These are phyloP conservation scores for Syzygium aqueum DNA, from an alignment of 345 rosid species.

Conservation along the genomic window DNA sequence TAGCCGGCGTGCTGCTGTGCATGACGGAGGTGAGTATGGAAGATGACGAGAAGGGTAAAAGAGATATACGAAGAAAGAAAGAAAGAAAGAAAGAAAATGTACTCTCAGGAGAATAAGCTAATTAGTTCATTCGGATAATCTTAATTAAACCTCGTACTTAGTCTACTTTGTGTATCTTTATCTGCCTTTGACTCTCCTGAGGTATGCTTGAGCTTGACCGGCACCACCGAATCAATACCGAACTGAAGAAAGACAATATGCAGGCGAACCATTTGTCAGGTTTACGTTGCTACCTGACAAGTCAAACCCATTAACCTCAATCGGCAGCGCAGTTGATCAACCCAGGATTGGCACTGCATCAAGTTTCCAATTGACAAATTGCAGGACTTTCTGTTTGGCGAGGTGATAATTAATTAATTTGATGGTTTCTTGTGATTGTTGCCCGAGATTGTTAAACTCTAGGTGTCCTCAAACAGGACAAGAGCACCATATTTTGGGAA, in stretches of 20 bases:
- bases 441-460: background rate
- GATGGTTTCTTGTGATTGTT: background rate
- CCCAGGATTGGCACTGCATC: background rate
- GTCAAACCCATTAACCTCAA: background rate
- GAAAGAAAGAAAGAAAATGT: background rate
- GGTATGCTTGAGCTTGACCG: background rate
- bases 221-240: background rate
- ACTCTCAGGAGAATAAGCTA: background rate
- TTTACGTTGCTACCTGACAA: background rate
- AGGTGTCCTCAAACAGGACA: background rate
- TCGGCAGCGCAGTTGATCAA: background rate
- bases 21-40: background rate
- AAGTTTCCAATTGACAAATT: background rate
- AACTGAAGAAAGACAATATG: background rate
- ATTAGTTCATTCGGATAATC: background rate
- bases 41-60: background rate
- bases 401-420: background rate
- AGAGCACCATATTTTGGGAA: background rate
- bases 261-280: background rate
- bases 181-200: background rate
- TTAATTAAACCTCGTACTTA: background rate
- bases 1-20: background rate
- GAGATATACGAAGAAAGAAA: background rate
- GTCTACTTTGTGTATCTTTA: background rate
- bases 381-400: background rate